Evolutionary conservation across 2,329 filamentous ascomycete species (phyloP).

Genomic region (Botrytis elliptica): DNA sequence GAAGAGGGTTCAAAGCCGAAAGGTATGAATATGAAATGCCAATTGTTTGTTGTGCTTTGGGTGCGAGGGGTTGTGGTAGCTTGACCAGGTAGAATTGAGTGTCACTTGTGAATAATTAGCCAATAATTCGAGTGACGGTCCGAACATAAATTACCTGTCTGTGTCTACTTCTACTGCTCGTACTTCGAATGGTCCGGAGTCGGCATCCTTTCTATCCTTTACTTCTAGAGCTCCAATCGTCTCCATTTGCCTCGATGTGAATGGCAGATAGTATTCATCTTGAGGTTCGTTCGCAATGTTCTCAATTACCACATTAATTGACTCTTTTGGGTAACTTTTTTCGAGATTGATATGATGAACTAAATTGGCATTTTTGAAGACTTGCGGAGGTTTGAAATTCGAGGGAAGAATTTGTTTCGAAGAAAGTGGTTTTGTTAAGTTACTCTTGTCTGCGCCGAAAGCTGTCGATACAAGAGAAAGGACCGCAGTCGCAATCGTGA

Average conservation of each 20-base stretch:
- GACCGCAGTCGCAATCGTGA: slow-evolving; percentile 55
- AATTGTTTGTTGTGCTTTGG: slow-evolving; percentile 78
- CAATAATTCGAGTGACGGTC: slow-evolving; percentile 14
- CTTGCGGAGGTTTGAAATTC: slow-evolving; percentile 79
- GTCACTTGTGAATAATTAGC: slow-evolving; percentile 50
- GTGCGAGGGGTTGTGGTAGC: slow-evolving; percentile 71
- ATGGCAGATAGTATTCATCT: slow-evolving; percentile 87
- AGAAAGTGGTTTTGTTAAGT: slow-evolving; percentile 43
- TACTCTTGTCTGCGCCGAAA: slow-evolving; percentile 35
- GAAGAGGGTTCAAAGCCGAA: slow-evolving; percentile 75
- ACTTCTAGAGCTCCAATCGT: slow-evolving; percentile 85
- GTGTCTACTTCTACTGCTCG: slow-evolving; percentile 65
- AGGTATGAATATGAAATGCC: slow-evolving; percentile 83
- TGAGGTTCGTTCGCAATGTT: slow-evolving; percentile 79
- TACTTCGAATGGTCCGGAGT: slow-evolving; percentile 64
- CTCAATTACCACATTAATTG: slow-evolving; percentile 90
- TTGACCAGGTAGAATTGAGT: slow-evolving; percentile 82
- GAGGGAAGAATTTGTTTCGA: slow-evolving; percentile 60
- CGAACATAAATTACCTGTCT: slow-evolving; percentile 48
- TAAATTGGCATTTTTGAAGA: slow-evolving; percentile 91
- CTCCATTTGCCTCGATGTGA: slow-evolving; percentile 72
- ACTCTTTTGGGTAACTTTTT: slow-evolving; percentile 87
- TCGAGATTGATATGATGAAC: slow-evolving; percentile 89
- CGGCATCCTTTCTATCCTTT: slow-evolving; percentile 81
- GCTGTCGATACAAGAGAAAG: slow-evolving; percentile 49